These are phyloP conservation scores for Cyclanthera cordifolia DNA, from an alignment of 306 rosid species.

Conservation along the genomic window DNA sequence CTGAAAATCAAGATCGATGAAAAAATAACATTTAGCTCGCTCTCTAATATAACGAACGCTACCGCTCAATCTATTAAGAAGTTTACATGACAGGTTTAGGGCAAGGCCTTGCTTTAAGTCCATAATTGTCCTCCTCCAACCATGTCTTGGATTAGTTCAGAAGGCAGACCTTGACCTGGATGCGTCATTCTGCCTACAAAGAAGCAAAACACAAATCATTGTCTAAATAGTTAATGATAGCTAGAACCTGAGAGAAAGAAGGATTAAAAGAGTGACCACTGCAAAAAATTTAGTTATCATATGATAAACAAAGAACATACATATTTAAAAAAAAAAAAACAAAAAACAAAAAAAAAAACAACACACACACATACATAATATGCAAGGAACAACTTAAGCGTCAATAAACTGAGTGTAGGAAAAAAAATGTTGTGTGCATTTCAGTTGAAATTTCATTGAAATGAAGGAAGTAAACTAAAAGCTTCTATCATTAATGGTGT, in stretches of 20 bases:
- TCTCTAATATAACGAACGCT: slow-evolving; percentile 50
- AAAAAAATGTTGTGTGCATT: not conserved
- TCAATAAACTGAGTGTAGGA: not conserved
- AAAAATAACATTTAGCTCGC: slow-evolving; percentile 47
- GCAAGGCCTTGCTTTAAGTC: slow-evolving; percentile 58
- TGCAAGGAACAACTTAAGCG: not conserved
- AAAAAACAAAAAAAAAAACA: no score
- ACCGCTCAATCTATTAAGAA: slow-evolving; percentile 61
- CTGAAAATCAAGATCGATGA: slow-evolving; percentile 41
- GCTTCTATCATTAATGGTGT: not conserved
- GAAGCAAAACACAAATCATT: not conserved
- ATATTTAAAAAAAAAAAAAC: no score
- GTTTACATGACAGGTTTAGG: slow-evolving; percentile 49
- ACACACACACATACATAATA: no score
- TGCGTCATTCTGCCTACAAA: slow-evolving; percentile 50
- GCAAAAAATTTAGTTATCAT: not conserved
- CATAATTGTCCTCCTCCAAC: slow-evolving; percentile 48
- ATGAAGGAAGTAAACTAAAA: not conserved
- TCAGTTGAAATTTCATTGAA: not conserved
- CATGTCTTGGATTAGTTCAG: slow-evolving; percentile 43
- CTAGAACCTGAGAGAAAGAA: not conserved
- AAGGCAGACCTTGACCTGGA: slow-evolving; percentile 60
- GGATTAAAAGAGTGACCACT: not conserved
- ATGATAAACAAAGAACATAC: not conserved
- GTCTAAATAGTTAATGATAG: not conserved